A percentile compares a stretch with the other conserved stretches of the same genome.
Conservation (phyloP, 148 eudicot species). For the Rhododendron ferrugineum region DNA sequence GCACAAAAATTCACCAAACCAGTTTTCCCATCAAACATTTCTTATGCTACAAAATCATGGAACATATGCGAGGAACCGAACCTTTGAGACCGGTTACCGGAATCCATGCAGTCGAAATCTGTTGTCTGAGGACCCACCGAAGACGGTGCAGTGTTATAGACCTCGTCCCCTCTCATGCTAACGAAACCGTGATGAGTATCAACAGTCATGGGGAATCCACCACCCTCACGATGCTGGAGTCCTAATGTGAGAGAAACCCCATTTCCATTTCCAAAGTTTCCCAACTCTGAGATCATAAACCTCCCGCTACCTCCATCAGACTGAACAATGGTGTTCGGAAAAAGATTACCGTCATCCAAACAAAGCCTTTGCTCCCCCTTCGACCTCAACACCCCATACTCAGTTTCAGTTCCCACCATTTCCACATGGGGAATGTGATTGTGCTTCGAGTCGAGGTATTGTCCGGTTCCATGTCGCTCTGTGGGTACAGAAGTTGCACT, state of each 20-base stretch:
- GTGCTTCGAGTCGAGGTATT: constrained; percentile 4
- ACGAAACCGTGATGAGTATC: constrained; percentile 17
- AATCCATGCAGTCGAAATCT: constrained; percentile 19
- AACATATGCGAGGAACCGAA: constrained; percentile 22
- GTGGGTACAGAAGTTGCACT: constrained; percentile 9
- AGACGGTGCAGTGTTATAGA: constrained; percentile 16
- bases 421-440: neutral
- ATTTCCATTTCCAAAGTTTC: constrained; percentile 16
- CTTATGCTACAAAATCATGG: constrained; percentile 26
- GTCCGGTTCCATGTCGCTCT: neutral
- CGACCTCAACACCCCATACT: constrained; percentile 3
- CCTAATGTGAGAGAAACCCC: constrained; percentile 25
- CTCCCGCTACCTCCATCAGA: neutral
- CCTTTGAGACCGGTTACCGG: constrained; percentile 21
- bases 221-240: constrained; percentile 24
- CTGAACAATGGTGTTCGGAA: constrained; percentile 5
- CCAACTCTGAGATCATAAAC: constrained; percentile 19
- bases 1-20: constrained; percentile 10
- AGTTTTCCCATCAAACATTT: neutral
- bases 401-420: constrained; percentile 12
- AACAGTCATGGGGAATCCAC: constrained; percentile 5
- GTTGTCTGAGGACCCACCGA: constrained; percentile 7
- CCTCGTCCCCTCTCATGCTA: constrained; percentile 3
- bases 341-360: constrained; percentile 8
- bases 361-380: constrained; percentile 8